phyloP scores from a whole-genome alignment of 1,284 basidiomycete genomes.

The Trichosporon coremiiforme region DNA sequence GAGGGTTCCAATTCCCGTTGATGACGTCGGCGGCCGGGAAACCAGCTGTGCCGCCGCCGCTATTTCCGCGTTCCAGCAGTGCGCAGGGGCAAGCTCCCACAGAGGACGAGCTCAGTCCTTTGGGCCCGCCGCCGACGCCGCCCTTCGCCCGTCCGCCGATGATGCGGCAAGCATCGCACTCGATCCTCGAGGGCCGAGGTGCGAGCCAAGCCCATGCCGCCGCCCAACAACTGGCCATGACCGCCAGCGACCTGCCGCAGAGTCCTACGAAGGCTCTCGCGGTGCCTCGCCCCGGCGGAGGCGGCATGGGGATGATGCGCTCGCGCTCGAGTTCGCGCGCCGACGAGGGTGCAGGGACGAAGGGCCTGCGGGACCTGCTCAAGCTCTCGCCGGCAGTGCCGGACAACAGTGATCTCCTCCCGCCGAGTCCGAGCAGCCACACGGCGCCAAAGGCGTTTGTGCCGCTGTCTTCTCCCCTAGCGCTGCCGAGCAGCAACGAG shows the following conservation, averaged over 20 bases:
- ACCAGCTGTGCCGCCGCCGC: constrained; percentile 14
- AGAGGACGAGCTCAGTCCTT: constrained; percentile 18
- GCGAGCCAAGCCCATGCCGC: constrained; percentile 41
- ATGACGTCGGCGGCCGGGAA: constrained; percentile 34
- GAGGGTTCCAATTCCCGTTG: constrained; percentile 53
- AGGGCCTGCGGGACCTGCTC: constrained; percentile 50
- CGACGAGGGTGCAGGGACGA: constrained; percentile 35
- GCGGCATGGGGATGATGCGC: constrained; percentile 44
- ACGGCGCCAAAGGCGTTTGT: constrained; percentile 49
- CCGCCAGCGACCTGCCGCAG: constrained; percentile 32
- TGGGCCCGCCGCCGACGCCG: constrained; percentile 24
- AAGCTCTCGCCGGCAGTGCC: constrained; percentile 50
- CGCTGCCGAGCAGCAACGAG: constrained; percentile 15
- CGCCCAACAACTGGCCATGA: constrained; percentile 37
- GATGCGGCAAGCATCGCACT: constrained; percentile 54
- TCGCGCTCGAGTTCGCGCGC: constrained; percentile 45
- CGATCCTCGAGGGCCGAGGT: constrained; percentile 54
- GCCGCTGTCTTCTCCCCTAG: constrained; percentile 59
- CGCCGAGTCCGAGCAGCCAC: constrained; percentile 69
- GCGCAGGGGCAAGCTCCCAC: constrained; percentile 31
- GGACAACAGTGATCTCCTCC: constrained; percentile 64
- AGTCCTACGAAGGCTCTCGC: constrained; percentile 37
- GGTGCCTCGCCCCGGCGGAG: constrained; percentile 20
- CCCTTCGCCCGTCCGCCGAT: constrained; percentile 42
- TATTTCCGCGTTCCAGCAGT: constrained; percentile 33